Percentiles rank a stretch among this genome's conserved stretches.
phyloP scores from a whole-genome alignment of 2,329 filamentous ascomycete species.

The Knufia petricola region DNA sequence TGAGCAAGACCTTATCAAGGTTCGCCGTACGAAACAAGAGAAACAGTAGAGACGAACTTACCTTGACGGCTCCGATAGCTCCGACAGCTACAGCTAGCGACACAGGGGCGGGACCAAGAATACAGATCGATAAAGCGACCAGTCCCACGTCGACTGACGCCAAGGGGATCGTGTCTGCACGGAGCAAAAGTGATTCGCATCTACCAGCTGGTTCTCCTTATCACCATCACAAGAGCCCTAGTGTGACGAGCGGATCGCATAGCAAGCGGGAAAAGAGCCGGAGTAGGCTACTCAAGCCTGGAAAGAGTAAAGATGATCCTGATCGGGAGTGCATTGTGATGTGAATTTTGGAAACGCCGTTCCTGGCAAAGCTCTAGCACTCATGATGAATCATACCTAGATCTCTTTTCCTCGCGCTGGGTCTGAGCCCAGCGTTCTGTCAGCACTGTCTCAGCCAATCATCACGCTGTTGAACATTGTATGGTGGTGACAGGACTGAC shows the following conservation, averaged over 20 bases:
- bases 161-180: neutral
- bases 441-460: too few relatives aligned
- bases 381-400: too few relatives aligned
- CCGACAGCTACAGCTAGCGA: conserved; percentile 23
- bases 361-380: too few relatives aligned
- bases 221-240: too few relatives aligned
- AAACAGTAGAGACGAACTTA: conserved; percentile 5
- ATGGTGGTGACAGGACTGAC: too few relatives aligned
- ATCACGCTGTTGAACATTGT: too few relatives aligned
- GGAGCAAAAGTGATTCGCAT: conserved; percentile 3
- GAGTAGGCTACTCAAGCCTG: conserved; percentile 18
- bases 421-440: too few relatives aligned
- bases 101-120: conserved; percentile 23
- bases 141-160: neutral
- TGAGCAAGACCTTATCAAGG: conserved; percentile 8
- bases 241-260: conserved; percentile 6
- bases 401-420: too few relatives aligned
- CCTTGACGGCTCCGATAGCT: too few relatives aligned
- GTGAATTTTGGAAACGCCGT: too few relatives aligned
- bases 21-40: conserved; percentile 9
- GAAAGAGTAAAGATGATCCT: conserved; percentile 23
- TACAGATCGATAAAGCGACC: conserved; percentile 1
- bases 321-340: conserved; percentile 38
- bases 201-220: too few relatives aligned
- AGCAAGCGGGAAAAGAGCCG: conserved; percentile 28